A percentile compares a stretch with the other conserved stretches of the same genome.
These are phyloP conservation scores for Senna siamea DNA, from an alignment of 306 rosid species.

Conservation along the genomic window DNA sequence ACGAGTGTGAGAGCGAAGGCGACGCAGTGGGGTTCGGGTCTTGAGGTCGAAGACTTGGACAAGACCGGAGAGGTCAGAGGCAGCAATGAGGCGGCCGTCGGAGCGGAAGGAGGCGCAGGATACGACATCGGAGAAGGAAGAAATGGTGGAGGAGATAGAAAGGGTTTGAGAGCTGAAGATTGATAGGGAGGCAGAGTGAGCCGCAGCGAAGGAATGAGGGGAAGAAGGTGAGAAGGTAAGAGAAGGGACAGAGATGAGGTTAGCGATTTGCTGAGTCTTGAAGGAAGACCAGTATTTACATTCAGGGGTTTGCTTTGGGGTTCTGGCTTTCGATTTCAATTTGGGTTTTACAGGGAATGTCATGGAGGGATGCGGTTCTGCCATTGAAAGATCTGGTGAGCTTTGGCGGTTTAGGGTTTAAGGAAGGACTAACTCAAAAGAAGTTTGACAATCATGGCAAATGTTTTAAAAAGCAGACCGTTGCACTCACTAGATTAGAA, in stretches of 20 bases:
- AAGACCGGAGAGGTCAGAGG: conserved; percentile 81
- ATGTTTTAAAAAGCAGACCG: too few relatives aligned
- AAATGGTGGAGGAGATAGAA: conserved; percentile 55
- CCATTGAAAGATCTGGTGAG: conserved; percentile 46
- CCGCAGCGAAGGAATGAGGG: conserved; percentile 64
- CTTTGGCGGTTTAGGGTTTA: conserved; percentile 49
- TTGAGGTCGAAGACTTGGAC: conserved; percentile 70
- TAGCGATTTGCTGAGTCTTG: conserved; percentile 63
- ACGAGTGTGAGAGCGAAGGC: conserved; percentile 70
- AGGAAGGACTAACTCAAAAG: too few relatives aligned
- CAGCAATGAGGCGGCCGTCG: conserved; percentile 81
- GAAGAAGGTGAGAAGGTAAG: conserved; percentile 65
- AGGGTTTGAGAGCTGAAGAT: conserved; percentile 58
- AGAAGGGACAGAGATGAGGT: conserved; percentile 63
- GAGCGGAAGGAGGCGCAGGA: conserved; percentile 73
- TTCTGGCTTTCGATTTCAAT: conserved; percentile 69
- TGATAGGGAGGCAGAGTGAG: conserved; percentile 70
- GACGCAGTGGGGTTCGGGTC: conserved; percentile 61
- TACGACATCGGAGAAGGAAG: conserved; percentile 64
- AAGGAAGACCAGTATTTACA: conserved; percentile 91
- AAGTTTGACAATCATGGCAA: background rate
- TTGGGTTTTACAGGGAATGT: conserved; percentile 70
- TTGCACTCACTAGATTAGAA: too few relatives aligned
- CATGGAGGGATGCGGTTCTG: conserved; percentile 49
- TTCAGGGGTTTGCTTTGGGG: conserved; percentile 61